Base-by-base conservation (phyloP, 345 rosid genomes). In the Pugionium cornutum region DNA sequence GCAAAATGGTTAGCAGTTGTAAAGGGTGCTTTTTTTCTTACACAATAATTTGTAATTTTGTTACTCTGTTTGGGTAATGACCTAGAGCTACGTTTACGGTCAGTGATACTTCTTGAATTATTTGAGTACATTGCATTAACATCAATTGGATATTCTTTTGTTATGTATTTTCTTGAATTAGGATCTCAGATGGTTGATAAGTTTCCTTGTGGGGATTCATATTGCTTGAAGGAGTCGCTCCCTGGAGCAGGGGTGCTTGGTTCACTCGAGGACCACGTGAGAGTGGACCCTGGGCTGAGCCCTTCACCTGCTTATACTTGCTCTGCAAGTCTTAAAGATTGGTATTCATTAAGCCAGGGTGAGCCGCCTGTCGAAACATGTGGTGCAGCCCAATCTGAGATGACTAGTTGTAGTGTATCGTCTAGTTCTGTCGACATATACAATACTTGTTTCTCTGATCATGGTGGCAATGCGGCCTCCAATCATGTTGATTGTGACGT, bases 291-390 rank as follows among this genome's bases (percentile, higher is more conserved):
- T 25, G 77, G 43, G 53, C 53, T 66, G 31, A 73, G 68, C 61
- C 59, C 62, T 75, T 81, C 79, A 40, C 75, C 77, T 7, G 43
- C 77, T 61, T 74, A n/a, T 27, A 57, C 83, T 57, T 58, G 69
- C 62, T 78, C 83, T 64, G 80, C 80, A 41, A 77, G 82, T 77
- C 70, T 69, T 4, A 76, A 75, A 31, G 82, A 79, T 31, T 82
- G 80, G 78, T 65, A 34, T 74, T 51, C 70, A 0, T 44, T 50
- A 48, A 40, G 65, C 46, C 78, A 57, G 46, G 81, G 59, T 34
- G 70, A 64, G 70, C 78, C 52, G 35, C 70, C 39, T 31, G 41
- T 50, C 3, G 77, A 79, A 58, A 56, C 70, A 67, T 69, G 58
- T 60, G 76, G 77, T 44, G 74, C 75, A n/a, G 68, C 71, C 64